Evolutionary conservation across 176 grass and related monocot genomes (phyloP).

Genomic region (Rhynchospora tenuis): DNA sequence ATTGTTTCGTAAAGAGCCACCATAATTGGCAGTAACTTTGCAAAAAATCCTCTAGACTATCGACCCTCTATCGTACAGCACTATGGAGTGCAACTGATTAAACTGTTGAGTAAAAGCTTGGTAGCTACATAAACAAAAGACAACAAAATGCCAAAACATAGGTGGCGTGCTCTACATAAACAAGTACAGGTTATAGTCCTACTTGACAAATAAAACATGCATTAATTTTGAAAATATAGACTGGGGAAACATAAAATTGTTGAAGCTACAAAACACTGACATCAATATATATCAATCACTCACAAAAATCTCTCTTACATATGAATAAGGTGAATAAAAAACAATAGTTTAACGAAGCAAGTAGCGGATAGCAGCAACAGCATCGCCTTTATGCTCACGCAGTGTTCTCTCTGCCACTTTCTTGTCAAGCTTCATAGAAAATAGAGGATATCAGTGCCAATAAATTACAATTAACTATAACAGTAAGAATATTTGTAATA

Average conservation of each 20-base stretch:
- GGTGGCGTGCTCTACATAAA: not conserved
- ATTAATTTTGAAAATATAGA: not conserved
- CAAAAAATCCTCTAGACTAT: no score
- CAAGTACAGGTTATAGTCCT: not conserved
- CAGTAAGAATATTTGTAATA: not conserved
- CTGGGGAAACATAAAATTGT: not conserved
- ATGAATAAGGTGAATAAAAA: conserved; percentile 6
- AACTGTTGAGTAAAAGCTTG: no score
- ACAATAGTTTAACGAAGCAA: conserved; percentile 45
- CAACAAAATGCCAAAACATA: not conserved
- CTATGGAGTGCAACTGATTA: no score
- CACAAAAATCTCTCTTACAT: not conserved
- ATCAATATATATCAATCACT: not conserved
- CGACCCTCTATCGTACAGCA: no score
- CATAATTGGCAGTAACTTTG: no score
- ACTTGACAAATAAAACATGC: not conserved
- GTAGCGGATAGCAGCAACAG: conserved; percentile 68
- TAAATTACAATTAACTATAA: not conserved
- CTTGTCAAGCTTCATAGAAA: conserved; percentile 73
- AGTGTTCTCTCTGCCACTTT: conserved; percentile 90
- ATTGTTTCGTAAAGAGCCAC: no score
- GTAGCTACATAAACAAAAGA: not conserved
- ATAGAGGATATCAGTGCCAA: not conserved
- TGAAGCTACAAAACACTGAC: not conserved
- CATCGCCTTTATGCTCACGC: conserved; percentile 87